Base-by-base conservation (phyloP, 345 rosid species). In the Aegle marmelos region DNA sequence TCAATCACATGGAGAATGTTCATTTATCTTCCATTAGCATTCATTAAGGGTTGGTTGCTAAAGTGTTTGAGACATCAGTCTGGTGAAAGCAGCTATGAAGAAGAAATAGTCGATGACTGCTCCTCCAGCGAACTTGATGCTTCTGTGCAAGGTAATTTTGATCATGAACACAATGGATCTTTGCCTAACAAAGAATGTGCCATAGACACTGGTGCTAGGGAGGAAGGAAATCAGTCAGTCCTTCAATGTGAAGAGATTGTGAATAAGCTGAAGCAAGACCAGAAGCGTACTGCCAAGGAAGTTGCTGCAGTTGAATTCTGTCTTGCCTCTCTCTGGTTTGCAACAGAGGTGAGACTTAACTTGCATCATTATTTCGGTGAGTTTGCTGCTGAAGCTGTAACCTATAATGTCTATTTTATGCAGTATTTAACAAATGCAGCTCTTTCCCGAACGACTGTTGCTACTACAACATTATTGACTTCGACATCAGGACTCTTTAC, bases 401-500 rank as follows among this genome's bases (percentile, higher is more conserved):
- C 45, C n/a, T 28, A 53, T 30, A 27, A 33, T n/a, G 56, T 22
- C 48, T 31, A 53, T 25, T 59, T 22, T 66, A 9, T 85, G 79
- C 82, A 86, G 90, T 85, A 86, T 85, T 76, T 87, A 54, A 76
- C 81, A 58, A 87, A 85, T 71, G 86, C 88, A n/a, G 88, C 90
- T 45, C 86, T 89, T 0, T 88, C 86, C 4, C 59, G 82, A 75
- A 87, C 88, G 1, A 86, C 83, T 41, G 90, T 87, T 36, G 87
- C 88, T 21, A 82, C 78, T 62, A 77, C 85, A 59, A 86, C 90
- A 13, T 58, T 83, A 13, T 70, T 88, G 70, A 70, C 80, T n/a
- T 85, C 91, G 54, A 86, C 87, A 54, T 85, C 91, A 21, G 84
- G 87, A 59, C 85, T 85, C 34, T 88, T 86, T 78, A 88, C 90